Conservation (phyloP, 1,139 yeast species). For the Geotrichum aggregatum region DNA sequence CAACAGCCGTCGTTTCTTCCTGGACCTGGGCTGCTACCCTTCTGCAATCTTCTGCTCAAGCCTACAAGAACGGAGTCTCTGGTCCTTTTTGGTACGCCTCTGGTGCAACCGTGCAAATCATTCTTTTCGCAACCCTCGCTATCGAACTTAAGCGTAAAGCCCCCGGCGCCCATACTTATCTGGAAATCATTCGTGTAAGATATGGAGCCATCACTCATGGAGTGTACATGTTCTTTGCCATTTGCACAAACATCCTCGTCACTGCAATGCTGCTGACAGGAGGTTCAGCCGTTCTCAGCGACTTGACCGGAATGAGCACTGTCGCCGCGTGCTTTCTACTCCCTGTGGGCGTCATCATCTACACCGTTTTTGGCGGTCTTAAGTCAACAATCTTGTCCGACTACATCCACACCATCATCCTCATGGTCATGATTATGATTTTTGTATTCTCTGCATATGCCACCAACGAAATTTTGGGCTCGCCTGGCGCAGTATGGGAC, state of each 20-base stretch:
- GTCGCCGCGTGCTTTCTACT: constrained; percentile 77
- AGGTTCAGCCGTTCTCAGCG: constrained; percentile 73
- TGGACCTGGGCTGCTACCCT: constrained; percentile 96
- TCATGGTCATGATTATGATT: constrained; percentile 41
- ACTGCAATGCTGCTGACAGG: constrained; percentile 86
- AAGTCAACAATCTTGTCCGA: constrained; percentile 88
- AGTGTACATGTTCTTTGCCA: constrained; percentile 69
- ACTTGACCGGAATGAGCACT: constrained; percentile 76
- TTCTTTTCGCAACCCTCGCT: constrained; percentile 67
- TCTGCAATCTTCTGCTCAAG: constrained; percentile 71
- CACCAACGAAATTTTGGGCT: constrained; percentile 56
- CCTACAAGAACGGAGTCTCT: constrained; percentile 69
- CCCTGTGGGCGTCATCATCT: constrained; percentile 77
- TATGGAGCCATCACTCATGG: constrained; percentile 68
- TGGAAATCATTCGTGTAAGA: constrained; percentile 63
- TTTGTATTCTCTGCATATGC: constrained; percentile 46
- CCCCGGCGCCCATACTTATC: constrained; percentile 72
- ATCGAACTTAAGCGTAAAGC: constrained; percentile 69
- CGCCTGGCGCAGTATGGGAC: constrained; percentile 79
- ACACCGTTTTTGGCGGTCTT: constrained; percentile 84
- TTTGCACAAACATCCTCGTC: constrained; percentile 81
- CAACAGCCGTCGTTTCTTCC: constrained; percentile 82
- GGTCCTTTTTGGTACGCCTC: constrained; percentile 74
- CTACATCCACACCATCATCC: constrained; percentile 63
- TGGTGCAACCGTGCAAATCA: constrained; percentile 72